Base-by-base conservation (phyloP, 345 rosid genomes). In the Linum tenue region DNA sequence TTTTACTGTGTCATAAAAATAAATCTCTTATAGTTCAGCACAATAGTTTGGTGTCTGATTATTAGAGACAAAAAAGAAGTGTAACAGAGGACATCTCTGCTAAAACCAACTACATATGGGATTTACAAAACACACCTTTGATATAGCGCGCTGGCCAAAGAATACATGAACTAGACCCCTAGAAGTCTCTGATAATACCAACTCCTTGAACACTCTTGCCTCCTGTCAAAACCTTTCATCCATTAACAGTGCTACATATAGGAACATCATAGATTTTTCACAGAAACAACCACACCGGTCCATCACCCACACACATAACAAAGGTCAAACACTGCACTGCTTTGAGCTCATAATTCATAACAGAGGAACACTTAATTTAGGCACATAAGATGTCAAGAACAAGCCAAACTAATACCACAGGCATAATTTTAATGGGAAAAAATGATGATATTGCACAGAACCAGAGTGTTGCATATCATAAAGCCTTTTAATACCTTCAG, bases 111-210 rank as follows among this genome's bases (percentile, higher is more conserved):
- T 55, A 7, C 36, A 2, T 12, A 35, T 57, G 51, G 48, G 62
- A 57, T 62, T 16, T 48, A 41, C 62, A 7, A 41, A 62, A 59
- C 69, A 48, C 72, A 92, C 98, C 91, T 90, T 92, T 53, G 94
- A 79, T 62, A 90, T 82, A 55, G 85, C 78, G 73, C 96, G 91
- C 68, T 92, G 97, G 55, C 97, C 92, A 35, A 92, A 84, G 77
- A 86, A 92, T 57, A 78, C 79, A 79, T 92, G 97, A 78, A 92
- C 87, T 80, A 92, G 97, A 68, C 86, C 87, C 71, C 78, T 88
- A 17, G 96, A 70, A 39, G 98, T 90, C 60, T 80, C 91, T 56
- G 91, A 79, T 65, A 87, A 31, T 43, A 90, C 86, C 68, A 92
- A 60, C 37, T 90, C 77, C 67, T 84, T 86, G 66, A 87, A 92